phyloP scores from a whole-genome alignment of 106 monocot genomes.

The Agapanthus africanus region DNA sequence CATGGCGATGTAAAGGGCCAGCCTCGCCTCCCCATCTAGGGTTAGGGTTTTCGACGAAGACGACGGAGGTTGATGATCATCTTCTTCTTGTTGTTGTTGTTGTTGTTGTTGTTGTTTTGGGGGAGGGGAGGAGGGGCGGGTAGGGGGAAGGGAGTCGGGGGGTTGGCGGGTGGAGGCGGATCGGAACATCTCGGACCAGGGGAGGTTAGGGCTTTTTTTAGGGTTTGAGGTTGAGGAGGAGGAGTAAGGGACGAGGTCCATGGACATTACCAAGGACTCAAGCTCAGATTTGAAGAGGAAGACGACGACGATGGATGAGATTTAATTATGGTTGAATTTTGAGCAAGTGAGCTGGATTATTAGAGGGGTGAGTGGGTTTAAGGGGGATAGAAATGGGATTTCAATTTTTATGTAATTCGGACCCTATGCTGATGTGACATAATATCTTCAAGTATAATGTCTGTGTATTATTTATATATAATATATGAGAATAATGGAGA shows the following conservation, averaged over 20 bases:
- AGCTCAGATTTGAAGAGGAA: too few relatives aligned
- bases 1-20: constrained; percentile 82
- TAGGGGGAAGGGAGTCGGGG: constrained; percentile 22
- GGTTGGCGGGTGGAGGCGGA: constrained; percentile 20
- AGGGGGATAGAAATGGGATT: too few relatives aligned
- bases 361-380: too few relatives aligned
- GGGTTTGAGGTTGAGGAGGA: constrained; percentile 4
- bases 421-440: too few relatives aligned
- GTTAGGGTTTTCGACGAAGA: background rate
- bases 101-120: background rate
- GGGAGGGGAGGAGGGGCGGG: constrained; percentile 10
- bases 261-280: constrained; percentile 5
- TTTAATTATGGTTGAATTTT: too few relatives aligned
- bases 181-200: constrained; percentile 22
- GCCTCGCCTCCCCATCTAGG: constrained; percentile 19
- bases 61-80: background rate
- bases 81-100: background rate
- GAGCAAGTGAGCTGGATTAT: too few relatives aligned
- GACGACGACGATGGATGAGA: too few relatives aligned
- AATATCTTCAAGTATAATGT: too few relatives aligned
- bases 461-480: too few relatives aligned
- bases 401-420: too few relatives aligned
- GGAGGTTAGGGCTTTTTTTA: constrained; percentile 4
- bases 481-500: too few relatives aligned
- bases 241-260: constrained; percentile 20